Base-by-base conservation (phyloP, 306 rosid genomes). In the Carpinus fangiana region DNA sequence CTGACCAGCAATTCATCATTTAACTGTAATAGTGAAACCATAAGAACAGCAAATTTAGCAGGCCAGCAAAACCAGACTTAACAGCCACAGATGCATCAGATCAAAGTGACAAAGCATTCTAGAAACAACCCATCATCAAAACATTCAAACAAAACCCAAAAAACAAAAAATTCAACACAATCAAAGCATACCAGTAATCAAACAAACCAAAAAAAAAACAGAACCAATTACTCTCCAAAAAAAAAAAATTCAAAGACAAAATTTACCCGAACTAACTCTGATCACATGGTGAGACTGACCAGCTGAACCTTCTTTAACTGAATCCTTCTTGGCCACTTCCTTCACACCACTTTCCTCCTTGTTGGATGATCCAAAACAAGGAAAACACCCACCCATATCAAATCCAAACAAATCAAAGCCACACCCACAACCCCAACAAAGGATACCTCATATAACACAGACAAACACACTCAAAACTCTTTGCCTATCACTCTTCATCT, bases 321-420 rank as follows among this genome's bases (percentile, higher is more conserved):
- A 87, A 43, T 93, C 98, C 81, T 93, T 93, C 74, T 86, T 88
- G 12, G 74, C 54, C 73, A 86, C 89, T 83, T 91, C 96, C 81
- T 93, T 95, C 2, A 84, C 89, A 65, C 78, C 89, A 73, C 82
- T 82, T 56, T 78, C 93, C 79, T 82, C 93, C 73, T 90, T 76
- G 86, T 90, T 83, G 84, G 97, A 89, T 89, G 97, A 94, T 90
- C 93, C 93, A 88, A 88, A 90, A 84, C 99, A 95, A 85, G 98
- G 98, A 82, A 95, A 92, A 84, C 99, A 95, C 84, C 97, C 93
- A 91, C 98, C 97, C 98, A 95, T 95, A 85, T 90, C 92, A 90
- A 91, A 78, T 90, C 81, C 79, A 70, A 86, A 47, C 78, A 80
- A 92, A 85, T 86, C 86, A 89, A 82, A 85, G 78, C 76, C 90